A percentile compares a stretch with the other conserved stretches of the same genome.
Conservation (phyloP, 2,329 filamentous ascomycete genomes). For the Peltaster fructicola region DNA sequence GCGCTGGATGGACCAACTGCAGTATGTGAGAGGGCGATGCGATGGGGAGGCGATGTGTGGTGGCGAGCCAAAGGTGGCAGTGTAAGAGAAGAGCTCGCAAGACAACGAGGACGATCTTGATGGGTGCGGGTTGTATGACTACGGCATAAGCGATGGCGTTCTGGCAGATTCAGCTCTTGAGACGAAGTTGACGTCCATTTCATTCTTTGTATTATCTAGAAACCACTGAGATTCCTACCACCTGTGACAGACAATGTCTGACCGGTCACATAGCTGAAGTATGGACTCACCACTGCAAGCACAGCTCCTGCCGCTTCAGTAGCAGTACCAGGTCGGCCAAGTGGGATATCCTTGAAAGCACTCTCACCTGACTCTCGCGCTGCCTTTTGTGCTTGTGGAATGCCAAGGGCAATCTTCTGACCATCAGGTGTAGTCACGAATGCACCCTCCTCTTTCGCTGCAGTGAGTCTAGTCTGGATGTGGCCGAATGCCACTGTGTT, state of each 20-base stretch:
- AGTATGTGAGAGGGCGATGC: slow-evolving; percentile 63
- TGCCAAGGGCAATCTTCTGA: slow-evolving; percentile 56
- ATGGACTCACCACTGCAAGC: slow-evolving; percentile 60
- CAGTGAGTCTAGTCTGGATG: slow-evolving; percentile 64
- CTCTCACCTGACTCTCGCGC: slow-evolving; percentile 25
- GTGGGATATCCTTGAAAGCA: slow-evolving; percentile 47
- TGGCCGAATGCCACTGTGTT: slow-evolving; percentile 76
- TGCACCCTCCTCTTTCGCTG: slow-evolving; percentile 67
- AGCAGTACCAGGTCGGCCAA: slow-evolving; percentile 58
- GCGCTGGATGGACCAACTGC: slow-evolving; percentile 66
- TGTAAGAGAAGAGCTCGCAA: slow-evolving; percentile 30
- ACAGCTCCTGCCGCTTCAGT: slow-evolving; percentile 66
- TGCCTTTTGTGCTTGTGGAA: slow-evolving; percentile 43
- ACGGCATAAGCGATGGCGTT: slow-evolving; percentile 1
- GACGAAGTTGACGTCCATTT: too few species aligned
- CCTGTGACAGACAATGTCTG: slow-evolving; percentile 80
- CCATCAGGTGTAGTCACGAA: slow-evolving; percentile 63
- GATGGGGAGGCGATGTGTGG: slow-evolving; percentile 91
- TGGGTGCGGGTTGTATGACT: slow-evolving; percentile 1
- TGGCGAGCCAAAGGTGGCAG: slow-evolving; percentile 67
- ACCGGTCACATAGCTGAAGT: slow-evolving; percentile 71
- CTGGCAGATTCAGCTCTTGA: too few species aligned
- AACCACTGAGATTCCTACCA: slow-evolving; percentile 47
- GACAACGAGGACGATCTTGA: too few species aligned
- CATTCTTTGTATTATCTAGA: too few species aligned